Evolutionary conservation across 495 filamentous ascomycete species (phyloP), one percentile per base, ranked within the genome.

Genomic region (Venustampulla echinocandica): DNA sequence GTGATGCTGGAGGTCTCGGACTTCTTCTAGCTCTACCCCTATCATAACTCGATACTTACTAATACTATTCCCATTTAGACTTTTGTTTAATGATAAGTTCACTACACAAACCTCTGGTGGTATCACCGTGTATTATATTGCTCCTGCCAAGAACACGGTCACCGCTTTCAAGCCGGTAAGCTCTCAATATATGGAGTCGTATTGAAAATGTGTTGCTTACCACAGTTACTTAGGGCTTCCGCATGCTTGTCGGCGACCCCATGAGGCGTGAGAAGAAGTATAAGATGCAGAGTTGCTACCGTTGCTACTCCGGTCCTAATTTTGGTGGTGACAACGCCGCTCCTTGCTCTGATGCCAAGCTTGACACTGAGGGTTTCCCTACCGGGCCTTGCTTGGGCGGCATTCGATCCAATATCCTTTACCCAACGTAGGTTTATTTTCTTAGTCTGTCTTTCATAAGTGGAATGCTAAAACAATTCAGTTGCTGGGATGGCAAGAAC

Each of bases 401-500:
- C 10, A 52, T 94, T 35, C 79, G 87, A 19, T 63, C 87, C 28
- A 85, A 94, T 56, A 60, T 94, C 41, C 80, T 85, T 74, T 94
- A 92, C 65, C 87, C 87, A 4, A 85, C 82, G 44, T 46, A 23
- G 28, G 44, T 36, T 37, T 11, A 19, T 27, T 23, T 15, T 18
- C n/a, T 20, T 30, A 21, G 23, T 48, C 20, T 18, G 19, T 11
- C 14, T 33, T 14, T 6, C 17, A 7, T 9, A 40, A 35, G 37
- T 40, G 17, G 14, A 10, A 7, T 17, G 24, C 21, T 19, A 36
- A 3, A 11, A 9, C 44, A 73, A 62, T 85, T 85, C 37, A 46
- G 44, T 0, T 94, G 87, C 74, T 93, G 87, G 87, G 84, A 93
- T 58, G 87, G 87, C 23, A 73, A 80, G 49, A 73, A 87, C 5